These are phyloP conservation scores for Picea abies DNA, from an alignment of 83 land plant genomes.

Conservation along the genomic window DNA sequence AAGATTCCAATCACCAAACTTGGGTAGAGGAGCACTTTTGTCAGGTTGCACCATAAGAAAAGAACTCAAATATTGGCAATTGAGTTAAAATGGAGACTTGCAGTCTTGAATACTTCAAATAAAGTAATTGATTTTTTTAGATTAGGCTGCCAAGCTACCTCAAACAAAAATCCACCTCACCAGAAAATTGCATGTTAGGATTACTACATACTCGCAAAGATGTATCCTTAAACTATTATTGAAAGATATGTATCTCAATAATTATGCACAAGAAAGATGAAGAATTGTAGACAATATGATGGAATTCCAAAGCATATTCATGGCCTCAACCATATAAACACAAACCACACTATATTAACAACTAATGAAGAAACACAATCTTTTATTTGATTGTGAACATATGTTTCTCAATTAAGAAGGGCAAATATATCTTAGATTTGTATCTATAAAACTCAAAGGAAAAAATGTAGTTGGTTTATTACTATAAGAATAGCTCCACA, in stretches of 20 bases:
- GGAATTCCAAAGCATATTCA: neutral
- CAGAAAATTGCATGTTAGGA: neutral
- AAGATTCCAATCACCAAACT: constrained; percentile 73
- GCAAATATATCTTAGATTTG: neutral
- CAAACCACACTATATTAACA: neutral
- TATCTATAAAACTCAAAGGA: neutral
- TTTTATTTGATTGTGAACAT: neutral
- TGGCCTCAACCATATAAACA: neutral
- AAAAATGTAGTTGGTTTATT: neutral
- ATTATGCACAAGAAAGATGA: neutral
- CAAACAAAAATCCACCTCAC: neutral
- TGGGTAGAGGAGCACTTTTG: constrained; percentile 51
- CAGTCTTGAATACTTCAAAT: neutral
- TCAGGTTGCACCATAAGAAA: constrained; percentile 27
- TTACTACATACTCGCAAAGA: neutral
- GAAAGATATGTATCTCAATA: neutral
- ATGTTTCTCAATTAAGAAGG: neutral
- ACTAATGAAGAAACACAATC: neutral
- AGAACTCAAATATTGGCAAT: neutral
- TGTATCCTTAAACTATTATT: neutral
- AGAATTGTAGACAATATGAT: neutral
- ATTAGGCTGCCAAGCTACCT: neutral
- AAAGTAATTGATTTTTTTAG: neutral
- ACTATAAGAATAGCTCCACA: neutral
- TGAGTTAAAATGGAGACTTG: neutral